Base-by-base conservation (phyloP, 371 early-diverging fungal genomes). In the Mortierella sp. region DNA sequence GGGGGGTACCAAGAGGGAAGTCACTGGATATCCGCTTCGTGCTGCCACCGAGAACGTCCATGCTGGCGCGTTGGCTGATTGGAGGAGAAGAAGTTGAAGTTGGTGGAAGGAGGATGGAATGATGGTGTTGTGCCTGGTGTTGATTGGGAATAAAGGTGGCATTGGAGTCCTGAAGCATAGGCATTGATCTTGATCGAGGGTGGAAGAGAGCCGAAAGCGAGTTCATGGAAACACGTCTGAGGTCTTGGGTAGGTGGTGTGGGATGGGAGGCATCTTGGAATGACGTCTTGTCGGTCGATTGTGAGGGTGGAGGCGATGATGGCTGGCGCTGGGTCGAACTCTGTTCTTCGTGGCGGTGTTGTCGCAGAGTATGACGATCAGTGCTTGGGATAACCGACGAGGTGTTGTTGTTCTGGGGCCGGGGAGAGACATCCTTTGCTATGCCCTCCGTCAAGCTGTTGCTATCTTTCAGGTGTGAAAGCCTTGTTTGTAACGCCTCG, bases 151-250 rank as follows among this genome's bases (percentile, higher is more conserved):
- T 43, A 39, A 40, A 41, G 6, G 64, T 10, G 19, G 31, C 4
- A 45, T 47, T 37, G 48, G 16, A 5, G 50, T 66, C 66, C 47
- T 41, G 44, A 14, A 70, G 55, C 63, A 70, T 61, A 22, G 73
- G 53, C 70, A 73, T 73, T 1, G 80, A 76, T 29, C 73, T 69
- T 34, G 73, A 68, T 24, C 64, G 72, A 13, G 64, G 61, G 37
- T 66, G 69, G 14, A 64, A 64, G 34, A 66, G 58, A 50, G n/a
- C 40, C 31, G 74, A 45, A 31, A 74, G 53, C n/a, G 72, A 55
- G 64, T 41, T 44, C 34, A 26, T 64, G 2, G 73, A 73, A 14
- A 16, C 7, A 14, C 61, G 34, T 14, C 44, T 43, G 29, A 29
- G n/a, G 19, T 39, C 40, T 39, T 63, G 31, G 0, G 37, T 22